phyloP scores from a whole-genome alignment of 2,329 filamentous ascomycete species.

The Sclerotinia minor region DNA sequence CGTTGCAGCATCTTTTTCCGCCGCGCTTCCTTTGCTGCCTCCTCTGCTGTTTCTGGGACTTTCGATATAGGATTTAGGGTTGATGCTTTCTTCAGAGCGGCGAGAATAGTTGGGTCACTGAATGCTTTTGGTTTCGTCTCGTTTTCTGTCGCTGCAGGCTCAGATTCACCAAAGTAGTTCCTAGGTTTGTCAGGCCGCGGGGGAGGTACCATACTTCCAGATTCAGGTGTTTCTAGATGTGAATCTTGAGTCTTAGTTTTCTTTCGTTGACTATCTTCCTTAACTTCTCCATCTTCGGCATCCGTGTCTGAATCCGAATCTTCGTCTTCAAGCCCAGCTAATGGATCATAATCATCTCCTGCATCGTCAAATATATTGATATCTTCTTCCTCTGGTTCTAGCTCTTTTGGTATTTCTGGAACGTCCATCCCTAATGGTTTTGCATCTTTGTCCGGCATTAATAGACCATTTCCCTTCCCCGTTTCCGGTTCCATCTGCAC shows the following conservation, averaged over 20 bases:
- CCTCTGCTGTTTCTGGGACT: conserved; percentile 46
- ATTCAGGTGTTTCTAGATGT: conserved; percentile 19
- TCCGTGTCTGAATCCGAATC: conserved; percentile 43
- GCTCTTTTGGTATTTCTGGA: conserved; percentile 53
- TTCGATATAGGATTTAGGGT: conserved; percentile 54
- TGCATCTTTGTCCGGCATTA: conserved; percentile 55
- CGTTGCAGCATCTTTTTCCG: conserved; percentile 72
- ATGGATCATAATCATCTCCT: conserved; percentile 66
- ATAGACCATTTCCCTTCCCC: conserved; percentile 47
- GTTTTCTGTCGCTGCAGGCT: conserved; percentile 44
- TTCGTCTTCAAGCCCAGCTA: conserved; percentile 56
- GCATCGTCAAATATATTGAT: conserved; percentile 66
- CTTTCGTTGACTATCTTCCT: conserved; percentile 36
- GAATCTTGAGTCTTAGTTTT: conserved; percentile 27
- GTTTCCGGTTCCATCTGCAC: conserved; percentile 46
- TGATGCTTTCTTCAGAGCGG: conserved; percentile 82
- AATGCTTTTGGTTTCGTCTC: conserved; percentile 52
- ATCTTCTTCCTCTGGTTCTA: conserved; percentile 55
- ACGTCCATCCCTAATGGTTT: conserved; percentile 66
- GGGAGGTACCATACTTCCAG: conserved; percentile 49
- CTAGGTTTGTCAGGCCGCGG: conserved; percentile 46
- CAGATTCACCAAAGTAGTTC: conserved; percentile 65
- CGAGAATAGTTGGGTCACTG: conserved; percentile 75
- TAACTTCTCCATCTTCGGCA: conserved; percentile 48
- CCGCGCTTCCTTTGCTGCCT: conserved; percentile 62